These are phyloP conservation scores for Agarophyton chilense DNA, from an alignment of 23 red algal species.

Conservation along the genomic window DNA sequence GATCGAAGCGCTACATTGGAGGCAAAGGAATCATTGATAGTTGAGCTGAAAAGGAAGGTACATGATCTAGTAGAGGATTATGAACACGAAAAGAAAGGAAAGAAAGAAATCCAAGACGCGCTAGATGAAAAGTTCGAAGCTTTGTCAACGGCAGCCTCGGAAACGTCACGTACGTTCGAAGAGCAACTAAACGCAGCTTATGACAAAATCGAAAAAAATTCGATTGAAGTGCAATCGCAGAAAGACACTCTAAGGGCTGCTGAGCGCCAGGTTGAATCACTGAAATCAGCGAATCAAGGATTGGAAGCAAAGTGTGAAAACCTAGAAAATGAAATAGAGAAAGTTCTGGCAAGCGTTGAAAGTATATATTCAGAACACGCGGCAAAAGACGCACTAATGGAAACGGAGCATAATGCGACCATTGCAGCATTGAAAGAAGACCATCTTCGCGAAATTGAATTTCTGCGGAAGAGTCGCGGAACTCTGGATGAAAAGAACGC, in stretches of 20 bases:
- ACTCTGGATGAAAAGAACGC: constrained; percentile 17
- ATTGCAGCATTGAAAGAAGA: constrained; percentile 38
- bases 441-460: constrained; percentile 21
- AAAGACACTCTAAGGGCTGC: constrained; percentile 37
- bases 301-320: constrained; percentile 31
- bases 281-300: constrained; percentile 30
- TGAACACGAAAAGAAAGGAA: neutral
- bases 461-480: constrained; percentile 24
- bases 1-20: neutral
- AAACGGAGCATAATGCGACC: constrained; percentile 8
- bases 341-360: constrained; percentile 16
- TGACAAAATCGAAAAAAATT: constrained; percentile 54
- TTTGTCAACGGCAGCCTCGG: neutral
- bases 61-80: constrained; percentile 4
- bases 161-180: constrained; percentile 22
- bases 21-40: constrained; percentile 39
- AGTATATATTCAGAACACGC: neutral
- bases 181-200: constrained; percentile 50
- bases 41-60: constrained; percentile 12
- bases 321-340: constrained; percentile 25
- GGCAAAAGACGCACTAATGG: constrained; percentile 14
- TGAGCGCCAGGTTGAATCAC: constrained; percentile 21
- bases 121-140: constrained; percentile 35
- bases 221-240: constrained; percentile 43
- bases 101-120: neutral